Evolutionary conservation across 2,329 filamentous ascomycete species (phyloP).

Genomic region (Didymella exigua): DNA sequence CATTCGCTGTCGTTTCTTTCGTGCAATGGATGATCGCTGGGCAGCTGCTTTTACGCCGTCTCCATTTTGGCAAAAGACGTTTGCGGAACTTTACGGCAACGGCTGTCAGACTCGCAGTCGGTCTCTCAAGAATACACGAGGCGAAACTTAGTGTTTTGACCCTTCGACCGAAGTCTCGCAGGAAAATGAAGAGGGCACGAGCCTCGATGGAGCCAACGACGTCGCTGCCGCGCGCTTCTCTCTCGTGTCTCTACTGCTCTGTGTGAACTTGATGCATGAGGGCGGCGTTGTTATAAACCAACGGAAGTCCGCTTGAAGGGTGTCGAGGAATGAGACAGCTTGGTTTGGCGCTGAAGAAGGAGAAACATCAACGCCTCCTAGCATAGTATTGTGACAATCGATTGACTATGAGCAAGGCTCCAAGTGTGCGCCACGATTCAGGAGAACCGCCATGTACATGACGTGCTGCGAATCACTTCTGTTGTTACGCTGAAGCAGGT

Average conservation of each 20-base stretch:
- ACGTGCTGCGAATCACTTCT: not conserved
- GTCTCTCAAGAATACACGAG: not conserved
- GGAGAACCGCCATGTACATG: slow-evolving; percentile 1
- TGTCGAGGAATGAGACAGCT: not conserved
- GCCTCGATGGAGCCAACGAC: not conserved
- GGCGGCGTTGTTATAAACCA: not conserved
- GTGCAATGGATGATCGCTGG: not conserved
- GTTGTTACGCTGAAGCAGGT: not conserved
- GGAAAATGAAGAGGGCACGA: not conserved
- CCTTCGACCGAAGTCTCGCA: not conserved
- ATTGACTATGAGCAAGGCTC: not conserved
- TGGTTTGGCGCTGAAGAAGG: not conserved
- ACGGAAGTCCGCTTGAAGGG: not conserved
- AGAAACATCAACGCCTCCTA: not conserved
- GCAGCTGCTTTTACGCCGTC: not conserved
- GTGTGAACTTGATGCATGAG: not conserved
- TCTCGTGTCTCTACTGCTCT: not conserved
- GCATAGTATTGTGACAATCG: not conserved
- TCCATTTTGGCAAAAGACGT: not conserved
- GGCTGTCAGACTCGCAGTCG: not conserved
- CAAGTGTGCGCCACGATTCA: slow-evolving; percentile 3
- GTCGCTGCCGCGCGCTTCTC: not conserved
- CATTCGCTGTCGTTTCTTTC: not conserved
- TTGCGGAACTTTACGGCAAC: not conserved
- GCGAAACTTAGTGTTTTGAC: not conserved